Evolutionary conservation across 2,329 filamentous ascomycete species (phyloP), one percentile per base, ranked within the genome.

Genomic region (Alternaria gaisen): DNA sequence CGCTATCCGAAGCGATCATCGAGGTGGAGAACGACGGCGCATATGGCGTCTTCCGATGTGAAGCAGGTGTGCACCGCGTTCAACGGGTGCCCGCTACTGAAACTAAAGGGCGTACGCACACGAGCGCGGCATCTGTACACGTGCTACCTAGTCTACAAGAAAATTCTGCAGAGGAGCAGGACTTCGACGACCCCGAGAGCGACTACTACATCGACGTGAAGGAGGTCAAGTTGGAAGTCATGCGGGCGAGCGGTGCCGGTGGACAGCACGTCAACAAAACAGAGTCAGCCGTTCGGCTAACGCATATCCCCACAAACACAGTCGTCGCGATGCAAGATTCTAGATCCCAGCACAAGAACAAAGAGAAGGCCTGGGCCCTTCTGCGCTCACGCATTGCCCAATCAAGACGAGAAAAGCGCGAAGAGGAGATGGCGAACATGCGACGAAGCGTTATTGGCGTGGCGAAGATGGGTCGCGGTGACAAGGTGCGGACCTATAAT

Each of bases 191-290:
- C 71, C 94, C 94, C 0, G 90, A 89, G 57, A 97, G 92, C 78
- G 91, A 97, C 75, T 97, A 97, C 81, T 97, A 94, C 81, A 85
- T 99, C 61, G 88, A 96, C 73, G 88, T 91, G 6, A 85, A 88
- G 62, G 94, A 99, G 60, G 93, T 99, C 24, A 86, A 86, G 53
- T 84, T 88, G 20, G 95, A 99, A 76, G 92, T 93, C 62, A 97
- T 98, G 94, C 87, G 94, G 16, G 93, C 95, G 0, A 85, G 92
- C 46, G 95, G 95, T 61, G 94, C 95, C 0, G 95, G 95, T 32
- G 95, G 95, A 1, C 95, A 99, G 82, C 95, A 99, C 80, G 95
- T 99, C 76, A 99, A 99, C 82, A 97, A 94, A 78, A 99, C 95
- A 0, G 95, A 99, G 81, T 97, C 93, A 30, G 95, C 95, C 4